Evolutionary conservation across 345 rosid genomes (phyloP).

Genomic region (Arabidopsis thaliana): DNA sequence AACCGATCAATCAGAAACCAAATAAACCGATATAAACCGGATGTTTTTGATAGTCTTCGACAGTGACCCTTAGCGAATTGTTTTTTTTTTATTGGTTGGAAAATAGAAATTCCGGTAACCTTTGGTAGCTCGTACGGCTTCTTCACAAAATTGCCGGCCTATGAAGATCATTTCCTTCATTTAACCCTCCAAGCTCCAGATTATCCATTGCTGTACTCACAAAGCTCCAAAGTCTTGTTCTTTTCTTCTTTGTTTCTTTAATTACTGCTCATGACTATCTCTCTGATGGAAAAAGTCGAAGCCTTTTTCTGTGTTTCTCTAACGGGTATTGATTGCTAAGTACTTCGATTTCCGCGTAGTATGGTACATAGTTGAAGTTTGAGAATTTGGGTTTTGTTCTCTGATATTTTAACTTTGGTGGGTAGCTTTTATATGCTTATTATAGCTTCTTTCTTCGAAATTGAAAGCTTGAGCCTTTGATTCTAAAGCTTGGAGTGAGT

Average conservation of each 20-base stretch:
- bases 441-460: neutral
- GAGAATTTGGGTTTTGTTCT: conserved; percentile 2
- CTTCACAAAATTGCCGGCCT: conserved; percentile 43
- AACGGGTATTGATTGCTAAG: conserved; percentile 23
- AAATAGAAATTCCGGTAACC: conserved; percentile 1
- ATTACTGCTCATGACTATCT: conserved; percentile 17
- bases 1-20: neutral
- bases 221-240: conserved; percentile 22
- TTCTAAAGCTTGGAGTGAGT: conserved; percentile 14
- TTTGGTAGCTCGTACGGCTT: conserved; percentile 31
- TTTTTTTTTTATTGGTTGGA: neutral
- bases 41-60: neutral
- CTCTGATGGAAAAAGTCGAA: conserved; percentile 13
- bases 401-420: neutral
- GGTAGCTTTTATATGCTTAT: neutral
- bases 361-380: conserved; percentile 1
- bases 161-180: conserved; percentile 22
- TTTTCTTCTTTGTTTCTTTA: conserved; percentile 1
- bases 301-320: conserved; percentile 31
- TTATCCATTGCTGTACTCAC: conserved; percentile 7
- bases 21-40: neutral
- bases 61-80: neutral
- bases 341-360: neutral
- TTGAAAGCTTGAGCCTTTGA: conserved; percentile 15
- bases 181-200: neutral